Evolutionary conservation across 805 yeast species (phyloP).

Genomic region (Candida patagonica): DNA sequence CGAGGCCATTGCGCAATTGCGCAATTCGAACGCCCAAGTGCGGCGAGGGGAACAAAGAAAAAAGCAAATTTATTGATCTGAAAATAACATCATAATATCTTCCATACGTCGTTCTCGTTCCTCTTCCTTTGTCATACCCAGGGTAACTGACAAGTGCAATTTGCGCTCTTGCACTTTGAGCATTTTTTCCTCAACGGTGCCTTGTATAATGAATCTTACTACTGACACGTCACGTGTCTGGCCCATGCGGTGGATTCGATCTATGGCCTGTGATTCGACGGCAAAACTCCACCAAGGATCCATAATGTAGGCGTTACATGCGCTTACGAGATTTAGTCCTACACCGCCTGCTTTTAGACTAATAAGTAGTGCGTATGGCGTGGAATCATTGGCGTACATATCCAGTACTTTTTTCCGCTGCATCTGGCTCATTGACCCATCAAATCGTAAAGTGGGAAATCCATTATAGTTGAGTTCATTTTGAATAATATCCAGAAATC

Average conservation of each 20-base stretch:
- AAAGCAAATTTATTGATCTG: constrained; percentile 11
- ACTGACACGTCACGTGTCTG: constrained; percentile 67
- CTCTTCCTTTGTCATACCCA: constrained; percentile 30
- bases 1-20: no score
- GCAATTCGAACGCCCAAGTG: no score
- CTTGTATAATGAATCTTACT: constrained; percentile 68
- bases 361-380: constrained; percentile 45
- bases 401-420: constrained; percentile 55
- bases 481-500: constrained; percentile 68
- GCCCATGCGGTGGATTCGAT: constrained; percentile 85
- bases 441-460: constrained; percentile 59
- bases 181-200: constrained; percentile 84
- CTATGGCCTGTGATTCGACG: constrained; percentile 84
- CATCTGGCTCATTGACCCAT: constrained; percentile 63
- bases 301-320: constrained; percentile 79
- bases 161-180: constrained; percentile 78
- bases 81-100: constrained; percentile 28
- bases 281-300: constrained; percentile 98
- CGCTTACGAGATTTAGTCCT: constrained; percentile 78
- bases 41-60: no score
- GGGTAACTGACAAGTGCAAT: constrained; percentile 26
- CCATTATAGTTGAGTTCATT: constrained; percentile 44
- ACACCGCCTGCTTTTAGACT: constrained; percentile 93
- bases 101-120: constrained; percentile 27
- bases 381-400: constrained; percentile 35